Evolutionary conservation across 2,329 filamentous ascomycete species (phyloP), one percentile per base, ranked within the genome.

Genomic region (Furcasterigmium sp.): DNA sequence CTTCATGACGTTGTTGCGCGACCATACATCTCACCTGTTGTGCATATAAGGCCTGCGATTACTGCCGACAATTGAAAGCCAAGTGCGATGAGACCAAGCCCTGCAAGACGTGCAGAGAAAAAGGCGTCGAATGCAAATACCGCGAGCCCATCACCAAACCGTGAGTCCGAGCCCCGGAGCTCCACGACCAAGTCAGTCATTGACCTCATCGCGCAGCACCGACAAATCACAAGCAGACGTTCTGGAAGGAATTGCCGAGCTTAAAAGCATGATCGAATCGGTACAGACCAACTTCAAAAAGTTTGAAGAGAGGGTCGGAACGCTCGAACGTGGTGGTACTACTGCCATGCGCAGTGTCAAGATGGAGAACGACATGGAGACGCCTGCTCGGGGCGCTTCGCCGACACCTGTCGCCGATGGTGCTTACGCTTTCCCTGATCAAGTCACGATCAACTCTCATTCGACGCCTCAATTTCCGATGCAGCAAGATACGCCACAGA

Each of bases 61-160:
- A 85, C 62, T 95, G 90, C 64, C 82, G 90, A 46, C 78, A 86
- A 47, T 76, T 91, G 30, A 95, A 95, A 64, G 89, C 89, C 13
- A 95, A 95, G 65, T 95, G 90, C 60, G 89, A 95, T 55, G 90
- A 95, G 69, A 82, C 83, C 10, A 82, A 85, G 51, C 90, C 86
- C 2, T 85, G 86, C 55, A 91, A 89, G 58, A 88, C 84, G 55
- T 98, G 93, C 62, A 85, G 85, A 55, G 91, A 97, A 53, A 94
- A 94, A 60, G 83, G 78, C 51, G 75, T 89, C 25, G 76, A 82
- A 42, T 98, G 88, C 69, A 84, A 87, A 62, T 97, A 96, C 63
- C 83, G 91, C 51, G 91, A 96, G 57, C 85, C 93, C 6, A 86
- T 89, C 18, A 89, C 89, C 14, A 93, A 94, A 58, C 91, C 94